phyloP scores from a whole-genome alignment of 2,329 filamentous ascomycete genomes.

The Gaeumannomyces sp. region DNA sequence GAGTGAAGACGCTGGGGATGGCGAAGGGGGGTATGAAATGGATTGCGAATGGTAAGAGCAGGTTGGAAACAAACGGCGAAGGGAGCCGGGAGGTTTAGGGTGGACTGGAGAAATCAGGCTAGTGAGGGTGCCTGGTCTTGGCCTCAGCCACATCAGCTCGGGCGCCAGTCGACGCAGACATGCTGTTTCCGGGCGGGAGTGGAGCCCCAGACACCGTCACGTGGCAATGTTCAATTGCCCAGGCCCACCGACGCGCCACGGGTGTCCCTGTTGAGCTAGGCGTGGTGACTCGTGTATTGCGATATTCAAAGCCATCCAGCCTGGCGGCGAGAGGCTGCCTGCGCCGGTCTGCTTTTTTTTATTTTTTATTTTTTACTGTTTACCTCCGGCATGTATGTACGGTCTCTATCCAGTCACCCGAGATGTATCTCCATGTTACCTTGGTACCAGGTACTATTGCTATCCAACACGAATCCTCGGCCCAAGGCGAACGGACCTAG shows the following conservation, averaged over 20 bases:
- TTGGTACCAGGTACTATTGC: too few species aligned
- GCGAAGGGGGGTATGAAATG: constrained; percentile 2
- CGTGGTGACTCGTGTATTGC: neutral
- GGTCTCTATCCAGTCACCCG: neutral
- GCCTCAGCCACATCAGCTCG: neutral
- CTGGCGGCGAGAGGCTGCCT: too few species aligned
- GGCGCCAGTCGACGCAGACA: neutral
- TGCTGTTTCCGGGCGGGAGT: neutral
- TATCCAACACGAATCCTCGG: too few species aligned
- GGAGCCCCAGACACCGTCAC: neutral
- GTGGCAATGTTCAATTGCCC: neutral
- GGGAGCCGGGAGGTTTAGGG: constrained; percentile 2
- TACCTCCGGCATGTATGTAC: neutral
- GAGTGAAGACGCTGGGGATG: constrained; percentile 8
- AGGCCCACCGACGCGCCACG: neutral
- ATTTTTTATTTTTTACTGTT: neutral
- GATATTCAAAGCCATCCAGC: too few species aligned
- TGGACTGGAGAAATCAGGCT: constrained; percentile 1
- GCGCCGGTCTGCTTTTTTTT: too few species aligned
- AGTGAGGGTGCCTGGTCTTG: neutral
- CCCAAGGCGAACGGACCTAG: too few species aligned
- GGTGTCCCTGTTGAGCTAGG: neutral
- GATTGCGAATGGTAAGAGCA: neutral
- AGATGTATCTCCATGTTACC: neutral
- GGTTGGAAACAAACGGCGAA: neutral